Percentiles rank a stretch among this genome's conserved stretches.
Conservation (phyloP, 129 eudicot genomes). For the Calendula officinalis region DNA sequence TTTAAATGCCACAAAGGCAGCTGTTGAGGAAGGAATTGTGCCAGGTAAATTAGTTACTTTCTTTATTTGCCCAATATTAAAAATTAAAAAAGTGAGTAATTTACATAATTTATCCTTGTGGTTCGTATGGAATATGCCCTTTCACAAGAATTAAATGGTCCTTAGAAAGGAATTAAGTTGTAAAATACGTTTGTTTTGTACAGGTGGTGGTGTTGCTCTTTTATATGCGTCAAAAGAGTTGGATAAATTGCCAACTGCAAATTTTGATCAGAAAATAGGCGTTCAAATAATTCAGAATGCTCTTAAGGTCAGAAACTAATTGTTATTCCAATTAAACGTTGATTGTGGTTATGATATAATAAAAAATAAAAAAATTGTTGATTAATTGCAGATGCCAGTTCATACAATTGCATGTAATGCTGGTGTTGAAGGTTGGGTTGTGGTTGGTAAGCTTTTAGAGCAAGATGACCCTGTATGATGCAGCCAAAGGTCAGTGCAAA, state of each 20-base stretch:
- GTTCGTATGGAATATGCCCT: too few species aligned
- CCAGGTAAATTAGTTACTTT: slow-evolving; percentile 43
- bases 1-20: slow-evolving; percentile 91
- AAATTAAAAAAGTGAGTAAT: neutral
- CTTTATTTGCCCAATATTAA: neutral
- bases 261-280: slow-evolving; percentile 86
- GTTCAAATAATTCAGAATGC: slow-evolving; percentile 84
- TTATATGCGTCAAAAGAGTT: slow-evolving; percentile 77
- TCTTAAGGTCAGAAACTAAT: slow-evolving; percentile 45
- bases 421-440: slow-evolving; percentile 83
- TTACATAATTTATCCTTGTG: too few species aligned
- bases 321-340: too few species aligned
- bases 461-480: slow-evolving; percentile 82
- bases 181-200: slow-evolving; percentile 5
- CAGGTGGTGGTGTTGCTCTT: slow-evolving; percentile 94
- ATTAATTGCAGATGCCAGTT: slow-evolving; percentile 62
- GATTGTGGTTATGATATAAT: neutral
- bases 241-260: slow-evolving; percentile 61
- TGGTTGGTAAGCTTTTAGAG: slow-evolving; percentile 87
- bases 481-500: slow-evolving; percentile 61
- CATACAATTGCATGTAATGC: slow-evolving; percentile 78
- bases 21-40: slow-evolving; percentile 90
- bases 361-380: neutral
- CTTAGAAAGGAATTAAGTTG: neutral
- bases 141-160: too few species aligned